phyloP scores from a whole-genome alignment of 805 yeast genomes.

The Scheffersomyces lignosus region DNA sequence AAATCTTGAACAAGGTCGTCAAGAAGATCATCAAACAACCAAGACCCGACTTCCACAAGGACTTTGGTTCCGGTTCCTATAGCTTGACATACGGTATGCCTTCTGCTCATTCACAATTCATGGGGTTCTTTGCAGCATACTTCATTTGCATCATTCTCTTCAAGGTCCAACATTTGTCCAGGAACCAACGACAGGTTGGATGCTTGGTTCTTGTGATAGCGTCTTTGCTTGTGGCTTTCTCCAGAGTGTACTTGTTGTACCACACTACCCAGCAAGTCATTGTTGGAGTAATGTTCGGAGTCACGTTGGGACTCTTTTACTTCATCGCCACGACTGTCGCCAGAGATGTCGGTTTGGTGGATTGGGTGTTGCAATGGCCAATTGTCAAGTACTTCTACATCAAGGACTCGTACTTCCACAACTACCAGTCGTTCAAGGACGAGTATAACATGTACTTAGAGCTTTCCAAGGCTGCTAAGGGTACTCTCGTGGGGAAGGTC shows the following conservation, averaged over 20 bases:
- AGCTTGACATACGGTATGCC: conserved; percentile 91
- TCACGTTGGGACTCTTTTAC: conserved; percentile 56
- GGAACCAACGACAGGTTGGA: conserved; percentile 26
- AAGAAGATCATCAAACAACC: conserved; percentile 67
- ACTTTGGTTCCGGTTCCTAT: conserved; percentile 43
- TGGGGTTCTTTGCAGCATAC: conserved; percentile 79
- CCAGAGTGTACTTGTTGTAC: conserved; percentile 77
- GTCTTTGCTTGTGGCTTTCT: conserved; percentile 52
- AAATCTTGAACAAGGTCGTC: conserved; percentile 64
- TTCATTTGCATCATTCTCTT: conserved; percentile 44
- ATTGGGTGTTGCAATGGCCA: conserved; percentile 62
- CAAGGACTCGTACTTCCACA: conserved; percentile 60
- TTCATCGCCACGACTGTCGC: conserved; percentile 51
- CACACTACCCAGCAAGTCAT: conserved; percentile 73
- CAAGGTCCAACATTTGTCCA: conserved; percentile 38
- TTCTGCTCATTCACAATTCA: conserved; percentile 92
- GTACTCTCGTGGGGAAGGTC: too few species aligned
- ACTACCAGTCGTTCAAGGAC: conserved; percentile 46
- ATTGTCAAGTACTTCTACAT: conserved; percentile 51
- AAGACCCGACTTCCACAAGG: conserved; percentile 63
- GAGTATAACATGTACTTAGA: conserved; percentile 34
- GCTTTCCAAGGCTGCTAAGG: conserved; percentile 3
- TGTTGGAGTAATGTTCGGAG: conserved; percentile 71
- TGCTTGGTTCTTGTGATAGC: conserved; percentile 22
- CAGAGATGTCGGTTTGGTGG: conserved; percentile 67